Evolutionary conservation across 805 yeast genomes (phyloP).

Genomic region (Myxozyma mucilagina): DNA sequence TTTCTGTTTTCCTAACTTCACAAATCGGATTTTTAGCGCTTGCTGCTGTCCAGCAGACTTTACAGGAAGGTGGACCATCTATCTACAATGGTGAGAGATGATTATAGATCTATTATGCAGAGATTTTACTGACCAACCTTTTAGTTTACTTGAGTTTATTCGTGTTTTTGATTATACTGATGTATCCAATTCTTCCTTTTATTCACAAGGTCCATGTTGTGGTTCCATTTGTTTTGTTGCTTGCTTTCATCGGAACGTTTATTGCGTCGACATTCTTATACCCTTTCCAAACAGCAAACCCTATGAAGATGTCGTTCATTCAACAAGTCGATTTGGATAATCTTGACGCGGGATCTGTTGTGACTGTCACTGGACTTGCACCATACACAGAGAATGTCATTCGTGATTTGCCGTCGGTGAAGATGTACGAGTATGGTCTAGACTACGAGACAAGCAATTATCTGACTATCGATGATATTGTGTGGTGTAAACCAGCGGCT

Average conservation of each 20-base stretch:
- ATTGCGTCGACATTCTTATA: conserved; percentile 37
- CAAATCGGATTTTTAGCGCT: conserved; percentile 57
- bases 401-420: conserved; percentile 64
- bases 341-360: conserved; percentile 34
- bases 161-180: conserved; percentile 37
- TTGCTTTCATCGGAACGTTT: conserved; percentile 32
- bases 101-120: background rate
- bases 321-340: conserved; percentile 57
- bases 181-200: conserved; percentile 40
- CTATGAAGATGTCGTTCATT: conserved; percentile 70
- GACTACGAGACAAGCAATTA: background rate
- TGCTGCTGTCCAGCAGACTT: conserved; percentile 67
- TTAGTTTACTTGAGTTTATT: conserved; percentile 26
- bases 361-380: conserved; percentile 53
- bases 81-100: conserved; percentile 21
- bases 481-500: conserved; percentile 10
- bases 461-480: background rate
- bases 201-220: conserved; percentile 29
- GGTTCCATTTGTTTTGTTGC: conserved; percentile 26
- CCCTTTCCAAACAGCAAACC: conserved; percentile 64
- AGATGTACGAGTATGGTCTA: conserved; percentile 35
- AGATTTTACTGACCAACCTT: background rate
- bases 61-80: conserved; percentile 57
- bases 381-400: conserved; percentile 52
- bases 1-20: conserved; percentile 56